Evolutionary conservation across 345 rosid species (phyloP).

Genomic region (Eucalyptus urophylla): DNA sequence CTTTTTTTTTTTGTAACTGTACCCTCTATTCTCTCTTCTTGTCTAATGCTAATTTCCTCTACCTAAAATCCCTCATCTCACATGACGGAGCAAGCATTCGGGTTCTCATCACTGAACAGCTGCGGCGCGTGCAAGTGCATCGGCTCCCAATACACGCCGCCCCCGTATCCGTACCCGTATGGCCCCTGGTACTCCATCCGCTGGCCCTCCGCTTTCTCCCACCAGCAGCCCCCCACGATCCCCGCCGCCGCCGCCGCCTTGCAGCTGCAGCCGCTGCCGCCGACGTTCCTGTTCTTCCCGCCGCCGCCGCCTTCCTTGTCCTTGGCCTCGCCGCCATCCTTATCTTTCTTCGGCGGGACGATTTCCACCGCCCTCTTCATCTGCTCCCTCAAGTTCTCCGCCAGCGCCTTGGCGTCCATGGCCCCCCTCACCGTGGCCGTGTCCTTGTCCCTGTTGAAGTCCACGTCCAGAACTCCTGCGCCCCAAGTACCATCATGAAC

Average conservation of each 20-base stretch:
- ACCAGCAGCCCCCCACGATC: neutral
- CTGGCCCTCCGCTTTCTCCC: neutral
- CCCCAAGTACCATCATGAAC: neutral
- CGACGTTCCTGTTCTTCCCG: neutral
- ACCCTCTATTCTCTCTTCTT: neutral
- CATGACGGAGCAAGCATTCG: slow-evolving; percentile 11
- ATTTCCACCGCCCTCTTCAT: slow-evolving; percentile 25
- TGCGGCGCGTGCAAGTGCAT: neutral
- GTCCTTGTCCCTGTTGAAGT: slow-evolving; percentile 22
- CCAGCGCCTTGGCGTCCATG: slow-evolving; percentile 26
- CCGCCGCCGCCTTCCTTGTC: neutral
- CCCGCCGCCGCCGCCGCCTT: neutral
- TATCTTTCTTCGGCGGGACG: slow-evolving; percentile 19
- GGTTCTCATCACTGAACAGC: slow-evolving; percentile 11
- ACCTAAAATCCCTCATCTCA: neutral
- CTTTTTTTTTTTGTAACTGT: too few relatives aligned
- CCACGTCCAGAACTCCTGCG: slow-evolving; percentile 17
- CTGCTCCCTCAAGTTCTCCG: slow-evolving; percentile 7
- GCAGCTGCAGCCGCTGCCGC: neutral
- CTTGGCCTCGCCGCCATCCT: slow-evolving; percentile 5
- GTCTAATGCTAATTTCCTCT: neutral
- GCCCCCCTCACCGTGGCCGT: slow-evolving; percentile 30
- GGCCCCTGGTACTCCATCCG: neutral
- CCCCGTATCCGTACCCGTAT: neutral
- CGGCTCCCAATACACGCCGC: neutral